Conservation (phyloP, 2,329 filamentous ascomycete genomes). For the Hymenoscyphus scutula region DNA sequence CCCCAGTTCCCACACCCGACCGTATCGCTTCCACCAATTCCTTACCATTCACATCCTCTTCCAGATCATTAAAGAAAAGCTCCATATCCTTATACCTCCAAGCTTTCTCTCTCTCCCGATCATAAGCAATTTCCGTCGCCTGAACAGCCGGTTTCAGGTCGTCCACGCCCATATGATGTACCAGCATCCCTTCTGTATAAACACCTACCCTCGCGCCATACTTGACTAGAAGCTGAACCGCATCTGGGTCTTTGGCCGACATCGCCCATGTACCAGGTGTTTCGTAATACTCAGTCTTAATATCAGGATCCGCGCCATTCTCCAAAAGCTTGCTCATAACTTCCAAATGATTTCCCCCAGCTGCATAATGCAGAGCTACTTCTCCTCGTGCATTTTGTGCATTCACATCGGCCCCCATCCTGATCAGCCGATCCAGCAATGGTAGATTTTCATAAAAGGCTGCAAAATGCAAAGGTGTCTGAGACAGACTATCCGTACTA, state of each 20-base stretch:
- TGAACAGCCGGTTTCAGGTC: too few species aligned
- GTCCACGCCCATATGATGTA: too few species aligned
- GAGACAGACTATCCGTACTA: neutral
- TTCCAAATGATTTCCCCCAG: neutral
- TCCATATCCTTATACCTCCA: too few species aligned
- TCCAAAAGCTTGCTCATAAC: conserved; percentile 3
- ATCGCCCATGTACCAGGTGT: conserved; percentile 6
- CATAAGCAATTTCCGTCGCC: too few species aligned
- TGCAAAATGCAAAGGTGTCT: conserved; percentile 7
- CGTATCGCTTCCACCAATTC: too few species aligned
- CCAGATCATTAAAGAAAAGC: too few species aligned
- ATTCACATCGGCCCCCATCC: conserved; percentile 4
- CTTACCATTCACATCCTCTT: too few species aligned
- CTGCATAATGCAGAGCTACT: conserved; percentile 13
- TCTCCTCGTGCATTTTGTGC: conserved; percentile 11
- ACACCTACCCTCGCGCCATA: neutral
- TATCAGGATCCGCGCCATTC: conserved; percentile 6
- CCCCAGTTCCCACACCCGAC: too few species aligned
- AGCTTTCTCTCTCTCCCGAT: too few species aligned
- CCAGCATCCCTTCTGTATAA: too few species aligned
- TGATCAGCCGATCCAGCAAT: conserved; percentile 1
- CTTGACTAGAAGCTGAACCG: neutral
- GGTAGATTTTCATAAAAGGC: neutral
- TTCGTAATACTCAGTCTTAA: neutral
- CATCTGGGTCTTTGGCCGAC: neutral